A percentile compares a stretch with the other conserved stretches of the same genome.
Conservation (phyloP, 768 basidiomycete species). For the Xerocomellus dryophilus region DNA sequence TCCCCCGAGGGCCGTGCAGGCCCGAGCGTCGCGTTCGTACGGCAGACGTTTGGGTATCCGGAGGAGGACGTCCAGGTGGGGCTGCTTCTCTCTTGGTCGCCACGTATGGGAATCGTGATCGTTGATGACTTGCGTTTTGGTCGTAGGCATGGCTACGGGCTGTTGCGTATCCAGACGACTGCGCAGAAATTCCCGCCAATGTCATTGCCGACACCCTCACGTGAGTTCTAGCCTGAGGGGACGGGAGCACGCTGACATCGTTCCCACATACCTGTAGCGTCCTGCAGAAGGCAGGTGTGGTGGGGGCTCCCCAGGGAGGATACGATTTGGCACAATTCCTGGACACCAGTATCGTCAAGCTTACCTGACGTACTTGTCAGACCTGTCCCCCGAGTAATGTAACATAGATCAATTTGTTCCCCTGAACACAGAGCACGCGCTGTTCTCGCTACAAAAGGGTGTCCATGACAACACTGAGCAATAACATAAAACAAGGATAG, state of each 20-base stretch:
- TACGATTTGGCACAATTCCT: constrained; percentile 60
- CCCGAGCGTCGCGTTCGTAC: constrained; percentile 71
- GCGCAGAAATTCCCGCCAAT: constrained; percentile 56
- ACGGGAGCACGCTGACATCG: background rate
- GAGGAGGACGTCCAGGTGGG: constrained; percentile 74
- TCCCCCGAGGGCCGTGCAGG: constrained; percentile 52
- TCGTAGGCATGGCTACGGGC: constrained; percentile 76
- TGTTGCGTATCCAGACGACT: constrained; percentile 70
- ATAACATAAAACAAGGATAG: constrained; percentile 7
- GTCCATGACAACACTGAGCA: constrained; percentile 18
- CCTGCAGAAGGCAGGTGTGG: constrained; percentile 73
- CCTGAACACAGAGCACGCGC: background rate
- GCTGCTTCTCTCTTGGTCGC: background rate
- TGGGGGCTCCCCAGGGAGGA: constrained; percentile 49
- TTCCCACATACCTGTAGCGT: constrained; percentile 42
- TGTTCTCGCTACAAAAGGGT: constrained; percentile 1
- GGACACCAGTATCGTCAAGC: constrained; percentile 47
- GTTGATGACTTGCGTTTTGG: background rate
- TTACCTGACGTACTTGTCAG: too few species aligned
- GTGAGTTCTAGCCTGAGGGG: constrained; percentile 38
- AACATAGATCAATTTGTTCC: too few species aligned
- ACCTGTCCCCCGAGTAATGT: too few species aligned
- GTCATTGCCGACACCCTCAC: constrained; percentile 69
- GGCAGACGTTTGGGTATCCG: constrained; percentile 74
- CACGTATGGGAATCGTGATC: background rate